Percentiles rank a stretch among this genome's conserved stretches.
phyloP scores from a whole-genome alignment of 2,329 filamentous ascomycete genomes.

The Escovopsis sp. region DNA sequence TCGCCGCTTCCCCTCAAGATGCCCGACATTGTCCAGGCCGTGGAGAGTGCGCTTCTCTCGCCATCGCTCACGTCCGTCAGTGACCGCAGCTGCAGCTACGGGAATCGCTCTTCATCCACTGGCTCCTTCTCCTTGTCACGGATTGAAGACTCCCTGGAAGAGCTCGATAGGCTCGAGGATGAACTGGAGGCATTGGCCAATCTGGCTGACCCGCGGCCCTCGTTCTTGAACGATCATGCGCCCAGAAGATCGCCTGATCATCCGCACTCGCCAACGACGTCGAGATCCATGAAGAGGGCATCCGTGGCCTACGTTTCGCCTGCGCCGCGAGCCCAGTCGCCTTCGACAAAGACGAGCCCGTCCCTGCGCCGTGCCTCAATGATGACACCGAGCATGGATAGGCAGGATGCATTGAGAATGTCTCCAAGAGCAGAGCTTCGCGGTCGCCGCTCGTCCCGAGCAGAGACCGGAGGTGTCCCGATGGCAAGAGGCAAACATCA shows the following conservation, averaged over 20 bases:
- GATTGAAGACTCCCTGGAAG: conserved; percentile 51
- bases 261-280: background rate
- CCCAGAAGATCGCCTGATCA: background rate
- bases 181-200: conserved; percentile 39
- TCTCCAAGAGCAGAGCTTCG: background rate
- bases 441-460: background rate
- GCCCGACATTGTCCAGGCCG: conserved; percentile 15
- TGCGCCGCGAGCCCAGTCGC: conserved; percentile 27
- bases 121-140: conserved; percentile 26
- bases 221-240: conserved; percentile 15
- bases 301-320: conserved; percentile 20
- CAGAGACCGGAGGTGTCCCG: background rate
- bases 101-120: conserved; percentile 17
- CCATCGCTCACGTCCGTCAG: conserved; percentile 18
- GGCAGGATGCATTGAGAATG: conserved; percentile 3
- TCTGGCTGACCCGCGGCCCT: conserved; percentile 20
- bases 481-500: conserved; percentile 22
- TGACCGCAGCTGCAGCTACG: conserved; percentile 20
- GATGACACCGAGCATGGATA: conserved; percentile 20
- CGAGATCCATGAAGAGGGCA: conserved; percentile 12
- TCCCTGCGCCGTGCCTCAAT: conserved; percentile 28
- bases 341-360: conserved; percentile 18
- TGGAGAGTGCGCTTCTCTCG: conserved; percentile 18
- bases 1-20: conserved; percentile 14
- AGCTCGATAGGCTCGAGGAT: conserved; percentile 46